A percentile compares a stretch with the other conserved stretches of the same genome.
These are phyloP conservation scores for Schizonepeta tenuifolia DNA, from an alignment of 257 asterid species.

Conservation along the genomic window DNA sequence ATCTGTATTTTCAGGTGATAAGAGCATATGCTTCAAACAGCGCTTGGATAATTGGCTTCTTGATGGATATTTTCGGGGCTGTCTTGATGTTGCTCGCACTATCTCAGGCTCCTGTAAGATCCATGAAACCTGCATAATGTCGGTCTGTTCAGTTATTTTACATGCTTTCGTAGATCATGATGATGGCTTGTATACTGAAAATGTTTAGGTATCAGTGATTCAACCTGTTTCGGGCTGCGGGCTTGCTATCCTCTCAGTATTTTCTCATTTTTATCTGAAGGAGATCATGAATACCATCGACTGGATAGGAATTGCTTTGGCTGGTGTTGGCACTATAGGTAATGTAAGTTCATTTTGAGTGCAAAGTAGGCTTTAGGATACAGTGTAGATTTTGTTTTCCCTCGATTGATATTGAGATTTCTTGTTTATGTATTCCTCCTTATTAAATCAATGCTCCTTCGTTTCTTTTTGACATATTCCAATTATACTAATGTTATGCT, in stretches of 20 bases:
- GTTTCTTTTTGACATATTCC: too few species aligned
- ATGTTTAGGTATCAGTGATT: conserved; percentile 81
- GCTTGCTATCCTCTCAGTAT: conserved; percentile 92
- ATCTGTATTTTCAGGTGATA: conserved; percentile 64
- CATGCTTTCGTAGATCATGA: background rate
- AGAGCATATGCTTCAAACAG: conserved; percentile 89
- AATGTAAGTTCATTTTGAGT: conserved; percentile 40
- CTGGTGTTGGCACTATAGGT: conserved; percentile 99
- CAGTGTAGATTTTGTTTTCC: background rate
- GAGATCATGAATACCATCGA: conserved; percentile 94
- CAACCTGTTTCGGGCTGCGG: conserved; percentile 99
- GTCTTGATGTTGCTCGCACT: conserved; percentile 89
- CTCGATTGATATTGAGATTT: conserved; percentile 7
- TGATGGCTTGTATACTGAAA: conserved; percentile 10
- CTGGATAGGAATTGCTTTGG: conserved; percentile 93
- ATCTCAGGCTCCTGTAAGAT: conserved; percentile 90
- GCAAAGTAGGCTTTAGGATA: conserved; percentile 23
- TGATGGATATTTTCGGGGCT: conserved; percentile 97
- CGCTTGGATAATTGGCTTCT: conserved; percentile 81
- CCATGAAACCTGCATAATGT: conserved; percentile 11
- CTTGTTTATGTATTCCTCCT: background rate
- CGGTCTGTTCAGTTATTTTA: background rate
- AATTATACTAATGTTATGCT: background rate
- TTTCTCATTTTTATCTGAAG: conserved; percentile 95
- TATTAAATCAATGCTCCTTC: background rate